Conservation (phyloP, 495 filamentous ascomycete genomes). For the Antarctomyces pellizariae region DNA sequence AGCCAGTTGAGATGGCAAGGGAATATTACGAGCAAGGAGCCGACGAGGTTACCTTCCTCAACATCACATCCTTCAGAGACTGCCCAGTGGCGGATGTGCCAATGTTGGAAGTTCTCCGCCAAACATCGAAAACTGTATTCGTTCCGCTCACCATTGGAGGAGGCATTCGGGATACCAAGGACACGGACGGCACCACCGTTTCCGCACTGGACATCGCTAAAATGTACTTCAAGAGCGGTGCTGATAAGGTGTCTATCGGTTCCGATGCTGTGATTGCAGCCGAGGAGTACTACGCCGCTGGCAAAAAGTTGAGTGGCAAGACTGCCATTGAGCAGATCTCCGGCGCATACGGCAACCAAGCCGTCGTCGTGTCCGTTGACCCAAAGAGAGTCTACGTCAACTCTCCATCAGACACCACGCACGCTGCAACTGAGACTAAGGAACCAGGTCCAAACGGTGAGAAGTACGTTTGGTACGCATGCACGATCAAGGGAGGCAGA, state of each 20-base stretch:
- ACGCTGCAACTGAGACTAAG: conserved; percentile 52
- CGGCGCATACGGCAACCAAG: conserved; percentile 83
- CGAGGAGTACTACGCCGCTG: conserved; percentile 57
- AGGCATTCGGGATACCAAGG: conserved; percentile 75
- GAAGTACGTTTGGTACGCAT: conserved; percentile 85
- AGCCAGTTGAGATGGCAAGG: conserved; percentile 84
- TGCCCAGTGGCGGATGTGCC: conserved; percentile 77
- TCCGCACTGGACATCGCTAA: conserved; percentile 80
- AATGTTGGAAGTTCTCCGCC: conserved; percentile 81
- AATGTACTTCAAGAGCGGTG: conserved; percentile 93
- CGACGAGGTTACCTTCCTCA: conserved; percentile 90
- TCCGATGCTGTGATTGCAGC: conserved; percentile 84
- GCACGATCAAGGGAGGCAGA: conserved; percentile 84
- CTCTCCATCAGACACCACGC: conserved; percentile 42
- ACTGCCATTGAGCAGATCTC: conserved; percentile 93
- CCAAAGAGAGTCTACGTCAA: conserved; percentile 76
- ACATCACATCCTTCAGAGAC: conserved; percentile 93
- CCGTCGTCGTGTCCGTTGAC: conserved; percentile 89
- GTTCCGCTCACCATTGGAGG: conserved; percentile 94
- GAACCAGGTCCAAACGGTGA: conserved; percentile 54
- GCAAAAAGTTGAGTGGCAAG: conserved; percentile 43
- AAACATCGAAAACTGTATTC: conserved; percentile 78
- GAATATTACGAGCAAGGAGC: conserved; percentile 93
- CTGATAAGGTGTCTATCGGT: conserved; percentile 97
- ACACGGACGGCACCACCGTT: conserved; percentile 68